Evolutionary conservation across 2,329 filamentous ascomycete genomes (phyloP).

Genomic region (Tolypocladium inflatum): DNA sequence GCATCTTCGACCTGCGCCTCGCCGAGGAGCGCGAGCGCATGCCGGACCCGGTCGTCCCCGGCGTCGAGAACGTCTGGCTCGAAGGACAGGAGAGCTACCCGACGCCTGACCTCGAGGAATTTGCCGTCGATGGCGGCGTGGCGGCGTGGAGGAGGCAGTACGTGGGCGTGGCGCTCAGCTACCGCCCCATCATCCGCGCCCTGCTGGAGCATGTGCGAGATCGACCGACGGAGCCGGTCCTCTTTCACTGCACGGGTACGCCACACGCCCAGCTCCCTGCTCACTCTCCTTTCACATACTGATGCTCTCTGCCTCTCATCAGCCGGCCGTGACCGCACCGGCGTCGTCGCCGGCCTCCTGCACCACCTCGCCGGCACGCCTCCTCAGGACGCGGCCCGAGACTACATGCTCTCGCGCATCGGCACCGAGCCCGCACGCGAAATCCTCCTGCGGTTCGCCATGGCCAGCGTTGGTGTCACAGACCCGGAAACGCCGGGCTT

Average conservation of each 20-base stretch:
- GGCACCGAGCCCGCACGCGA: conserved; percentile 41
- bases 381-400: conserved; percentile 30
- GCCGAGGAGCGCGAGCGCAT: conserved; percentile 28
- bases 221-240: conserved; percentile 30
- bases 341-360: conserved; percentile 40
- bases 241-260: conserved; percentile 47
- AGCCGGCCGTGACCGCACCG: conserved; percentile 47
- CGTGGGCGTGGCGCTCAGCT: conserved; percentile 32
- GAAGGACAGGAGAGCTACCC: conserved; percentile 23
- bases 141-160: conserved; percentile 37
- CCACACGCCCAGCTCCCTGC: background rate
- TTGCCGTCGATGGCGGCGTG: conserved; percentile 34
- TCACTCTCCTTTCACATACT: background rate
- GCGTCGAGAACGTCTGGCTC: conserved; percentile 37
- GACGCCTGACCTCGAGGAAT: conserved; percentile 27
- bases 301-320: background rate
- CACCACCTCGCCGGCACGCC: conserved; percentile 38
- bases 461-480: conserved; percentile 23
- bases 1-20: conserved; percentile 43
- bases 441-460: conserved; percentile 32
- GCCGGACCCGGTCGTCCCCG: conserved; percentile 34
- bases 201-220: conserved; percentile 40
- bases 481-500: conserved; percentile 36
- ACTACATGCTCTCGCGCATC: conserved; percentile 46
- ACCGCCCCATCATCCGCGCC: conserved; percentile 29